phyloP scores from a whole-genome alignment of 192 early-diverging fungal genomes.

The Pilobolus umbonatus region DNA sequence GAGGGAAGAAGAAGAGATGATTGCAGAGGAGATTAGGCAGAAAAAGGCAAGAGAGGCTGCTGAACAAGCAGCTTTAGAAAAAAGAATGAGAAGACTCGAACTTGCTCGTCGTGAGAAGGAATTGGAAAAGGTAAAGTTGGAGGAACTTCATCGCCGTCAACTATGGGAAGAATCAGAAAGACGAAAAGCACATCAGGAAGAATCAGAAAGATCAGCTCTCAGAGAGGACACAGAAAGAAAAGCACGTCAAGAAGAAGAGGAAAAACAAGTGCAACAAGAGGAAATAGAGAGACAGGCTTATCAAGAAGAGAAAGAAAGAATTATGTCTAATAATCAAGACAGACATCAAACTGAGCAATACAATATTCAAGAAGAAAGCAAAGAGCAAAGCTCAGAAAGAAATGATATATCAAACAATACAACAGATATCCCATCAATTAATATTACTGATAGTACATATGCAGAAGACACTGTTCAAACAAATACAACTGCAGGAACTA shows the following conservation, averaged over 20 bases:
- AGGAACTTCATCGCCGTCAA: conserved; percentile 12
- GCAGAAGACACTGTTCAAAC: conserved; percentile 3
- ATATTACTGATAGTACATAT: no score
- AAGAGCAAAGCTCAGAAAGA: neutral
- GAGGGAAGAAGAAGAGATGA: conserved; percentile 28
- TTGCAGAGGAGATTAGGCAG: conserved; percentile 32
- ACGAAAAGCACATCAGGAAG: conserved; percentile 5
- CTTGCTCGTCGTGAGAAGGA: conserved; percentile 20
- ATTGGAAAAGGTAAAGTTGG: conserved; percentile 17
- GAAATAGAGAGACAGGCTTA: conserved; percentile 1
- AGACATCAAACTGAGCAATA: neutral
- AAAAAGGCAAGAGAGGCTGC: conserved; percentile 31
- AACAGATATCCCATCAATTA: neutral
- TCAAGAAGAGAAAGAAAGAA: conserved; percentile 7
- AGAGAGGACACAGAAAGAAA: conserved; percentile 4
- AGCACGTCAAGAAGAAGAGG: conserved; percentile 14
- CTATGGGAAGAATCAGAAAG: conserved; percentile 21
- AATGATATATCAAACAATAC: neutral
- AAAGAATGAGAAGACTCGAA: conserved; percentile 16
- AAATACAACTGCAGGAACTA: conserved; percentile 30
- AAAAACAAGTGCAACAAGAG: neutral
- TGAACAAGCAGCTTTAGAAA: conserved; percentile 26
- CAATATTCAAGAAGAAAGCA: conserved; percentile 3
- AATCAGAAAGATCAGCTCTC: conserved; percentile 5
- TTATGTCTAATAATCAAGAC: no score